These are phyloP conservation scores for Botryobasidium botryosum DNA, from an alignment of 768 basidiomycete genomes.

Conservation along the genomic window DNA sequence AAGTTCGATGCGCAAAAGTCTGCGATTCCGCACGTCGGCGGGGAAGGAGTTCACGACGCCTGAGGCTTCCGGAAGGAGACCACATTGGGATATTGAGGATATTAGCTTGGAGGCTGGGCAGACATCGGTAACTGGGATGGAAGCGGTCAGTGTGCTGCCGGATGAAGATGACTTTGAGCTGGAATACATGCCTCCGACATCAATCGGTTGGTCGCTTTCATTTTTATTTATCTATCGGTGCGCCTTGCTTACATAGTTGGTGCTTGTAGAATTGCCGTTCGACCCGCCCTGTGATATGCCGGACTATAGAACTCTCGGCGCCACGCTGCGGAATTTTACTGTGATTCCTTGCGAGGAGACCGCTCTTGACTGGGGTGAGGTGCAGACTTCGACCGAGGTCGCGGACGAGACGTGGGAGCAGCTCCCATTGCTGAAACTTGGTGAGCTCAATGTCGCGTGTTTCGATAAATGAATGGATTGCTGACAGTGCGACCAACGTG, in stretches of 20 bases:
- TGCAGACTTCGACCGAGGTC: too few species aligned
- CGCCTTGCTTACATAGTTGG: not conserved
- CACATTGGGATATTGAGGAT: constrained; percentile 47
- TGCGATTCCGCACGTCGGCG: constrained; percentile 32
- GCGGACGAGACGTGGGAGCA: too few species aligned
- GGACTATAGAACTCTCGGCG: constrained; percentile 29
- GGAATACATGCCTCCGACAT: constrained; percentile 38
- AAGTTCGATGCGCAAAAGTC: constrained; percentile 49
- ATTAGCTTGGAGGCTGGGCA: constrained; percentile 22
- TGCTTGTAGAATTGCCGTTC: constrained; percentile 24
- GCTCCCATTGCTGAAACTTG: too few species aligned
- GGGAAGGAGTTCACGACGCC: constrained; percentile 46
- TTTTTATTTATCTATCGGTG: not conserved
- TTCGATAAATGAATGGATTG: too few species aligned
- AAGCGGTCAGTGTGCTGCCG: constrained; percentile 14
- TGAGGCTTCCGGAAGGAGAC: constrained; percentile 32
- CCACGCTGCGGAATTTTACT: constrained; percentile 14
- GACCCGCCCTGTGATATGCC: constrained; percentile 34
- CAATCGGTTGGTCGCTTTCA: constrained; percentile 25
- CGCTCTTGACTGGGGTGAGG: too few species aligned
- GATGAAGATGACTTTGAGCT: constrained; percentile 29
- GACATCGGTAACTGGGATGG: constrained; percentile 14
- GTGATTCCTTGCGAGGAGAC: too few species aligned
- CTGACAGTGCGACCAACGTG: too few species aligned
- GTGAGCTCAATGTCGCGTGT: too few species aligned